Evolutionary conservation across 176 grass and related monocot genomes (phyloP), one percentile per base, ranked within the genome.

Genomic region (Phoenix dactylifera): DNA sequence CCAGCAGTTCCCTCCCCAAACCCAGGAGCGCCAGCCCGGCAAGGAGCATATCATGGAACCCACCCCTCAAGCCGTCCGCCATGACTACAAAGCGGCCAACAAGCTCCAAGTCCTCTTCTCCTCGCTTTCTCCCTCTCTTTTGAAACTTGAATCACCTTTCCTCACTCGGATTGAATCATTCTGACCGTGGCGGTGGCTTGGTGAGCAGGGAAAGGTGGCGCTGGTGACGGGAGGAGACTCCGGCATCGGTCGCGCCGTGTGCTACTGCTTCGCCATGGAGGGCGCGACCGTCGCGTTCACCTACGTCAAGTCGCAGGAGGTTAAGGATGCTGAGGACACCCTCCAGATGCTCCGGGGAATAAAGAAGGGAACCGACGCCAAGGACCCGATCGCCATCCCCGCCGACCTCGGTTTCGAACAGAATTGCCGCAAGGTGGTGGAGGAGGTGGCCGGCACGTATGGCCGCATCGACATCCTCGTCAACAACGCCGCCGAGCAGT

Each of bases 171-270:
- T 24, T 5, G 14, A 16, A 24, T 7, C 6, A 16, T 28, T 5
- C 26, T 29, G 0, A 15, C 0, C 19, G 17, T 25, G 16, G 16
- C 9, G 50, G 30, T 44, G 35, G 35, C 35, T 44, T 14, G 35
- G n/a, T 5, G 14, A 49, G 73, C 74, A 89, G 77, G 86, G 72
- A 16, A 95, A 84, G 77, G 83, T 90, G 74, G 86, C 80, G 16
- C 56, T 95, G 15, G 86, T 95, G 22, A 90, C 86, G 2, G 86
- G 91, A 17, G 91, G 91, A 39, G 91, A 95, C 77, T 95, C 91
- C 1, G 86, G 91, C 59, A 90, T 95, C 68, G 91, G 91, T 1
- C 77, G 86, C 4, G 86, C 91, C 0, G 86, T 95, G 44, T 95
- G 91, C 80, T 64, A 81, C 1, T 87, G 75, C 57, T 90, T 95